Conservation (phyloP, 805 yeast species). For the Ogataea pini region DNA sequence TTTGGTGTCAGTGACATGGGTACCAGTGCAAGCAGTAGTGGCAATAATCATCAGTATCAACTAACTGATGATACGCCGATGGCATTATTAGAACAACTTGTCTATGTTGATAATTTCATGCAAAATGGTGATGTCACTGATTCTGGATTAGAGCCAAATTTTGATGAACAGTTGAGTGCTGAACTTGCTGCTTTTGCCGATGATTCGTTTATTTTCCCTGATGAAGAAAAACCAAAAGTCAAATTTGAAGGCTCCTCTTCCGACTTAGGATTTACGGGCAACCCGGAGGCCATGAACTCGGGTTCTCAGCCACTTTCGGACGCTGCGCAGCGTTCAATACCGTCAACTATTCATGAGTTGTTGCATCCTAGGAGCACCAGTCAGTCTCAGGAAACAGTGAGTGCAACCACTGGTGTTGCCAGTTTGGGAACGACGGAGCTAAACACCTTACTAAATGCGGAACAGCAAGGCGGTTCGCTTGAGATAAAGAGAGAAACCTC, state of each 20-base stretch:
- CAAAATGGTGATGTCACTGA: slow-evolving; percentile 45
- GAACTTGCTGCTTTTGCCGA: slow-evolving; percentile 84
- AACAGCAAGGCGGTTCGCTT: slow-evolving; percentile 29
- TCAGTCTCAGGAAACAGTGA: too few relatives aligned
- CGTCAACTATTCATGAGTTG: slow-evolving; percentile 36
- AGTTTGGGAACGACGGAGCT: slow-evolving; percentile 8
- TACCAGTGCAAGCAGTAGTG: neutral
- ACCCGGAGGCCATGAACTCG: neutral
- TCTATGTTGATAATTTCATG: slow-evolving; percentile 76
- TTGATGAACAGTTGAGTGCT: slow-evolving; percentile 55
- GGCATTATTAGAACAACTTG: slow-evolving; percentile 70
- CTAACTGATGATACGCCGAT: slow-evolving; percentile 37
- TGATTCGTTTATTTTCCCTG: slow-evolving; percentile 77
- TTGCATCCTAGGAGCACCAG: slow-evolving; percentile 16
- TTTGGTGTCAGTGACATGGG: neutral
- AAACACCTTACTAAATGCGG: neutral
- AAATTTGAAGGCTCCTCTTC: slow-evolving; percentile 16
- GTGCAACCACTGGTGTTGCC: too few relatives aligned
- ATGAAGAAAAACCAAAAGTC: slow-evolving; percentile 66
- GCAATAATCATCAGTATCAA: slow-evolving; percentile 5
- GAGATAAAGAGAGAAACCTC: neutral
- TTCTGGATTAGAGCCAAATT: slow-evolving; percentile 37
- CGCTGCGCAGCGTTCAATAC: slow-evolving; percentile 14
- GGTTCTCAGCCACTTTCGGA: neutral
- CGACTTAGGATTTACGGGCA: slow-evolving; percentile 7